These are phyloP conservation scores for Leccinum variicolor DNA, from an alignment of 768 basidiomycete species.

Conservation along the genomic window DNA sequence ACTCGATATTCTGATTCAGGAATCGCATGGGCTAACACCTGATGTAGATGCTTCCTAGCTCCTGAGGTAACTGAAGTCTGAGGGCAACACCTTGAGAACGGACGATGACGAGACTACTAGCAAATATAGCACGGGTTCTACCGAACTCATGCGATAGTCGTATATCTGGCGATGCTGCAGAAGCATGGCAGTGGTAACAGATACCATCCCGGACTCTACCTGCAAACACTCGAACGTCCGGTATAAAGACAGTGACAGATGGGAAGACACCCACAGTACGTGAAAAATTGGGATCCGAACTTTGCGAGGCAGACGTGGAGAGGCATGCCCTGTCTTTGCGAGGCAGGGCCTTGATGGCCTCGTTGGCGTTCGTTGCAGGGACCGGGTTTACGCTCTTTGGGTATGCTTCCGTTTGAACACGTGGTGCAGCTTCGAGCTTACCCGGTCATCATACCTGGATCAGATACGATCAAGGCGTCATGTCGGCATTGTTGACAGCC, in stretches of 20 bases:
- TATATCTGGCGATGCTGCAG: slow-evolving; percentile 3
- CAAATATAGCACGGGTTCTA: background rate
- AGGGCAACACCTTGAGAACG: no score
- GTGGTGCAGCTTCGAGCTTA: background rate
- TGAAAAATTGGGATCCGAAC: background rate
- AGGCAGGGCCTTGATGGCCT: slow-evolving; percentile 44
- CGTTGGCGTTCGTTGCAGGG: slow-evolving; percentile 55
- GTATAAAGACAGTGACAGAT: background rate
- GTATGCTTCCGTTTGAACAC: slow-evolving; percentile 25
- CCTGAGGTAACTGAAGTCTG: no score
- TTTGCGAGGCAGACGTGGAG: slow-evolving; percentile 12
- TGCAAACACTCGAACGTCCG: background rate
- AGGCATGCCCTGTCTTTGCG: slow-evolving; percentile 14
- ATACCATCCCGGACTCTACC: background rate
- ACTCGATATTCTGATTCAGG: no score
- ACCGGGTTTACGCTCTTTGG: slow-evolving; percentile 62
- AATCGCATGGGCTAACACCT: no score
- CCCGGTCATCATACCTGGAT: background rate
- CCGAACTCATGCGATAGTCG: slow-evolving; percentile 3
- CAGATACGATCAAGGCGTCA: slow-evolving; percentile 69
- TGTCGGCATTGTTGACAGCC: slow-evolving; percentile 62
- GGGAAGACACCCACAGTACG: slow-evolving; percentile 5
- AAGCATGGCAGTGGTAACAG: background rate
- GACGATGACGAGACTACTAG: no score
- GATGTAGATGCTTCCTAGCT: no score